Evolutionary conservation across 208 protist species (phyloP).

Genomic region (Leishmania major): DNA sequence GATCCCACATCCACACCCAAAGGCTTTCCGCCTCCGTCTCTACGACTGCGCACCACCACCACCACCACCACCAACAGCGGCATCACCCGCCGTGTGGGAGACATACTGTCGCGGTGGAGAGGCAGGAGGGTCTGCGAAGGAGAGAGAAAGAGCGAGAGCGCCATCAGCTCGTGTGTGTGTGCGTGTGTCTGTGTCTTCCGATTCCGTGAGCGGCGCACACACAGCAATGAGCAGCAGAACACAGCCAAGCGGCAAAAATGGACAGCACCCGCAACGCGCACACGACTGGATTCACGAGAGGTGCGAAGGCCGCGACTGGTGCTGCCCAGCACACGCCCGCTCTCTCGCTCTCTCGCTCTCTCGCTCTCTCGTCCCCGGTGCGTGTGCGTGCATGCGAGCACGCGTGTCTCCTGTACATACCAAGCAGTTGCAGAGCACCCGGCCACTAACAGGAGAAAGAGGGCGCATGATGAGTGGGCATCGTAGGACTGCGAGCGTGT

Average conservation of each 20-base stretch:
- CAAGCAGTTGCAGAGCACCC: not conserved
- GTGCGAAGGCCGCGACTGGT: no score
- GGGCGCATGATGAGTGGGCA: not conserved
- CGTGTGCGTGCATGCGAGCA: not conserved
- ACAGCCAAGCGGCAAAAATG: no score
- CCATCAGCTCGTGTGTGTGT: no score
- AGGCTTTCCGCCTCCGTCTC: not conserved
- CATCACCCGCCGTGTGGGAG: not conserved
- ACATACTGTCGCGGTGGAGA: not conserved
- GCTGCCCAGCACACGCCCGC: no score
- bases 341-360: not conserved
- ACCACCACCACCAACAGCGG: not conserved
- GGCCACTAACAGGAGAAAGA: not conserved
- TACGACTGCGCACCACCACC: not conserved
- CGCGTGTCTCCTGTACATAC: not conserved
- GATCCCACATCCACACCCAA: not conserved
- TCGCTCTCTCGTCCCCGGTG: not conserved
- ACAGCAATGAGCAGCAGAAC: no score
- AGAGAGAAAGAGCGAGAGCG: not conserved
- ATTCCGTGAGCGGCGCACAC: no score
- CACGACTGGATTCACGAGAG: no score
- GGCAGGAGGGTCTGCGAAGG: not conserved
- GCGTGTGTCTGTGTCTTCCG: no score
- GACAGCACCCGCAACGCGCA: no score
- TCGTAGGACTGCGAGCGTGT: not conserved